Evolutionary conservation across 306 rosid genomes (phyloP).

Genomic region (Herpetospermum pedunculosum): DNA sequence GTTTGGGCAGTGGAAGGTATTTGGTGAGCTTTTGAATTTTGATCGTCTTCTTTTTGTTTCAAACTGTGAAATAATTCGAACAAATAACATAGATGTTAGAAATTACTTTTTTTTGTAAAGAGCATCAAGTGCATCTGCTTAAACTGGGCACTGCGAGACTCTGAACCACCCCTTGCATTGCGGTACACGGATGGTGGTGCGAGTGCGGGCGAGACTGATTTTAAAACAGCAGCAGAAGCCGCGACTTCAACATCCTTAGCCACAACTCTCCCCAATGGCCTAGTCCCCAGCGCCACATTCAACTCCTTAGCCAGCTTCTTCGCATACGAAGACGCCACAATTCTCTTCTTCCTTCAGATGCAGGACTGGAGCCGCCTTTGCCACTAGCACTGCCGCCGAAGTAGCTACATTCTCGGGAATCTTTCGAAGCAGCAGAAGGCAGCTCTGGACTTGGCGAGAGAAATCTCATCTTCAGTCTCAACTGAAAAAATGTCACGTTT

Average conservation of each 20-base stretch:
- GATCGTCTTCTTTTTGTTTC: no score
- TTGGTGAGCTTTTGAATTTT: no score
- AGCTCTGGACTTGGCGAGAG: conserved; percentile 59
- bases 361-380: conserved; percentile 33
- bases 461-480: conserved; percentile 71
- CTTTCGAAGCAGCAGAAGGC: conserved; percentile 32
- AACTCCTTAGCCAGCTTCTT: conserved; percentile 87
- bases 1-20: no score
- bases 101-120: conserved; percentile 79
- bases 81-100: neutral
- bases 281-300: conserved; percentile 66
- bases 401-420: conserved; percentile 21
- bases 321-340: conserved; percentile 89
- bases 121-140: conserved; percentile 83
- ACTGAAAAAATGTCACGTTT: no score
- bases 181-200: conserved; percentile 43
- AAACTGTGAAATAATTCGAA: neutral
- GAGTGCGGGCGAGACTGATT: no score
- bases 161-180: conserved; percentile 92
- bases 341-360: conserved; percentile 80
- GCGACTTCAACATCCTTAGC: conserved; percentile 87
- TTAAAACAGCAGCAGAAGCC: conserved; percentile 13
- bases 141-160: conserved; percentile 78
- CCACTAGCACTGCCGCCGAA: neutral
- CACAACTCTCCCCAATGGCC: conserved; percentile 82